Evolutionary conservation across 1,284 basidiomycete species (phyloP), one percentile per base, ranked within the genome.

Genomic region (Sphaerobolus stellatus): DNA sequence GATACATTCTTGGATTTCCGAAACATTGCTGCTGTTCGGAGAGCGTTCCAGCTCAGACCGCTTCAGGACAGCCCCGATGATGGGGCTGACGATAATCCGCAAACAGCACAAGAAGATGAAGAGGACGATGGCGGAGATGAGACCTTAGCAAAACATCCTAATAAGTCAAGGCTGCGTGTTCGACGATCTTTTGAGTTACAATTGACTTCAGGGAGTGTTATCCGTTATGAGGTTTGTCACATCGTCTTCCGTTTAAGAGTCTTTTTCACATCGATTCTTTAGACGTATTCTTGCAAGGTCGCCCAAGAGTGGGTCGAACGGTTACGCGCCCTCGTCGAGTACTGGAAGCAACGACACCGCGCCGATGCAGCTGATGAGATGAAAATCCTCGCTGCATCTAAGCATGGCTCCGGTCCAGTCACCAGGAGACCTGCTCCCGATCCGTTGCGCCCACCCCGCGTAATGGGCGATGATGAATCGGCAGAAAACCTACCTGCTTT

Each of bases 271-370:
- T 28, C 41, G 22, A 48, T 14, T 3, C 20, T 43, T 27, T 29
- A 64, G 60, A 65, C 68, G 5, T 66, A 67, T 52, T 68, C 67
- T 28, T 61, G 62, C n/a, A 54, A 71, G 30, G 73, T 83, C 40
- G 87, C 87, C 2, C 66, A 86, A 45, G 89, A 94, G 62, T 94
- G 92, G 92, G 83, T 93, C 48, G 77, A 81, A 51, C 79, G 81
- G 49, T 77, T 94, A 2, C 79, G 82, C 25, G 80, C 78, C 36
- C 76, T 94, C 27, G 71, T 88, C 31, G 68, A 73, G 9, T 94
- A 91, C 66, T 94, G 92, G 92, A 84, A 79, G 50, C 75, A 81
- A 51, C 80, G 86, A 34, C 84, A 90, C 62, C 77, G 78, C 31
- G 74, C 75, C 40, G 89, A 92, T 64, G 85, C 92, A 16, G 75